These are phyloP conservation scores for Starmerella powellii DNA, from an alignment of 805 yeast species.

Conservation along the genomic window DNA sequence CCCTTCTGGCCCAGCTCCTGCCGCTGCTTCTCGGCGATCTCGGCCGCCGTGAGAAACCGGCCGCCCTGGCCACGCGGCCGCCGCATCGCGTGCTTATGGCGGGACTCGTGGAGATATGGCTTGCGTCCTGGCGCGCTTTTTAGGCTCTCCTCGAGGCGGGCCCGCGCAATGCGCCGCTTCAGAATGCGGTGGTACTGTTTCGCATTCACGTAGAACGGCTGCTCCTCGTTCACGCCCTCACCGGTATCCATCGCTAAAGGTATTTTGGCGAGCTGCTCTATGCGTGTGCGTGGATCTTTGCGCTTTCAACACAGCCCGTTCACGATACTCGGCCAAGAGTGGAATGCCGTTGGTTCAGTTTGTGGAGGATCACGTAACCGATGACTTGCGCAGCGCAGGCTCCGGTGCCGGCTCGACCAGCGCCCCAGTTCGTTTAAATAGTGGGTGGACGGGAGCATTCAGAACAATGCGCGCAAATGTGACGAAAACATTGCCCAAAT, in stretches of 20 bases:
- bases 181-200: slow-evolving; percentile 92
- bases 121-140: slow-evolving; percentile 80
- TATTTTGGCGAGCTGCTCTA: no score
- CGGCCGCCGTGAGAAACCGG: slow-evolving; percentile 87
- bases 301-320: no score
- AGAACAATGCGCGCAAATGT: no score
- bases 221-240: slow-evolving; percentile 38
- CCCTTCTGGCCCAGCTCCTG: slow-evolving; percentile 1
- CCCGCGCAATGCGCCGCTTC: slow-evolving; percentile 87
- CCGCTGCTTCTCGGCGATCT: slow-evolving; percentile 37
- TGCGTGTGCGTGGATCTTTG: no score
- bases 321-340: no score
- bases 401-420: no score
- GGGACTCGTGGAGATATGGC: slow-evolving; percentile 89
- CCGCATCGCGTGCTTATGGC: slow-evolving; percentile 98
- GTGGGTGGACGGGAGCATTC: no score
- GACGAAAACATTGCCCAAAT: no score
- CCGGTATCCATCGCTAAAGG: slow-evolving; percentile 1
- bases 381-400: no score
- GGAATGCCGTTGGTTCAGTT: no score
- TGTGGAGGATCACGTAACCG: no score
- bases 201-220: slow-evolving; percentile 95
- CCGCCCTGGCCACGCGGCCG: slow-evolving; percentile 99
- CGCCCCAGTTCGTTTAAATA: no score
- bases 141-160: slow-evolving; percentile 77